These are phyloP conservation scores for Astragalus membranaceus DNA, from an alignment of 306 rosid genomes.

Conservation along the genomic window DNA sequence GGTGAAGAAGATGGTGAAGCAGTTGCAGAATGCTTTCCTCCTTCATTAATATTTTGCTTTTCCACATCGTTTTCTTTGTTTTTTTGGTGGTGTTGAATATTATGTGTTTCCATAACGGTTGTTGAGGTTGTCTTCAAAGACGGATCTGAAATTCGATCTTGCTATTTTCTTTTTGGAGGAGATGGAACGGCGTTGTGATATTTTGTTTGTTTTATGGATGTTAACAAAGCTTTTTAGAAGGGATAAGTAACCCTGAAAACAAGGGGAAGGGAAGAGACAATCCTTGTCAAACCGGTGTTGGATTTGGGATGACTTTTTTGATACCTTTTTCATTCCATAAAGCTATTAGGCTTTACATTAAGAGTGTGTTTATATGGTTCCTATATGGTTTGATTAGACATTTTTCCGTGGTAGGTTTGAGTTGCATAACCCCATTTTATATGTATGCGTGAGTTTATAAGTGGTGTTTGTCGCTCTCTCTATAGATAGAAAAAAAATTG, in stretches of 20 bases:
- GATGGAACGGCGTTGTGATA: constrained; percentile 21
- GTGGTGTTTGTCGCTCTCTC: no score
- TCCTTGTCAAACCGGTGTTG: constrained; percentile 37
- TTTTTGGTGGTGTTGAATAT: constrained; percentile 18
- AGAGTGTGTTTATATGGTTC: no score
- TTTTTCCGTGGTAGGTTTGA: no score
- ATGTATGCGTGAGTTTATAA: no score
- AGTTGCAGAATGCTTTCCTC: constrained; percentile 19
- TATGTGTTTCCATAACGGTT: constrained; percentile 54
- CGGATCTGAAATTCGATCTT: not conserved
- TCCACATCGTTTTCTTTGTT: constrained; percentile 31
- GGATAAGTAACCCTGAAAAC: constrained; percentile 48
- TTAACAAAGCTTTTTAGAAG: constrained; percentile 24
- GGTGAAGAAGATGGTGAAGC: constrained; percentile 74
- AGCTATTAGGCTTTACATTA: not conserved
- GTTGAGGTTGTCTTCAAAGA: constrained; percentile 9
- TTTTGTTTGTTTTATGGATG: constrained; percentile 30
- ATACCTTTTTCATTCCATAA: not conserved
- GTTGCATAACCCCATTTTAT: no score
- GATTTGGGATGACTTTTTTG: constrained; percentile 36
- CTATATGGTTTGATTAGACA: no score
- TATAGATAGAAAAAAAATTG: no score
- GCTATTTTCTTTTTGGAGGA: not conserved
- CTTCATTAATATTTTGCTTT: not conserved
- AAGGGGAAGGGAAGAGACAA: constrained; percentile 27